These are phyloP conservation scores for Mucor velutinosus DNA, from an alignment of 371 early-diverging fungal genomes.

Conservation along the genomic window DNA sequence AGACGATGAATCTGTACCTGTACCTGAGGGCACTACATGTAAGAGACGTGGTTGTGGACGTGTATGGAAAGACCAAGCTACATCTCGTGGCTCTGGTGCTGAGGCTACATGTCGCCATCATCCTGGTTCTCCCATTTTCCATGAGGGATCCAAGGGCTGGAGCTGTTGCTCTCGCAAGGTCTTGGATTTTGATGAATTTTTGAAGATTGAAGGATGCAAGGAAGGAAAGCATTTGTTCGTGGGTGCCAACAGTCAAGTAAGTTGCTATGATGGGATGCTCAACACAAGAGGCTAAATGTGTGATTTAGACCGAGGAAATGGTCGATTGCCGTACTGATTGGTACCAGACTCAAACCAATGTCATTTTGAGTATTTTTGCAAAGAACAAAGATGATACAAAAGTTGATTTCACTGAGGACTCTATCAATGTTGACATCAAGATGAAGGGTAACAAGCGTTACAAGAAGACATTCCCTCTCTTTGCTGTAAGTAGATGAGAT, in stretches of 20 bases:
- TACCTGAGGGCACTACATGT: constrained; percentile 81
- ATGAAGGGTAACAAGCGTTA: constrained; percentile 67
- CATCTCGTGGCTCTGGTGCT: constrained; percentile 58
- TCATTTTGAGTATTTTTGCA: constrained; percentile 90
- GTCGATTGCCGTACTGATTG: constrained; percentile 89
- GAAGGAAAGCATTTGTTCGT: constrained; percentile 86
- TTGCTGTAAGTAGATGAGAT: constrained; percentile 35
- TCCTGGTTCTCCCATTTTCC: constrained; percentile 88
- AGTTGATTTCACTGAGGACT: constrained; percentile 57
- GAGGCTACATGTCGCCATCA: constrained; percentile 82
- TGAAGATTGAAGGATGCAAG: constrained; percentile 91
- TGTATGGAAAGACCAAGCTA: constrained; percentile 62
- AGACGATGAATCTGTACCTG: constrained; percentile 65
- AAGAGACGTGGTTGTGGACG: constrained; percentile 83
- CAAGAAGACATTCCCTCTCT: constrained; percentile 61
- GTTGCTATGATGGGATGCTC: not conserved
- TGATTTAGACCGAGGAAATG: constrained; percentile 44
- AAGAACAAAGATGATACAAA: constrained; percentile 79
- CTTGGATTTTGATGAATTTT: constrained; percentile 96
- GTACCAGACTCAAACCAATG: constrained; percentile 87
- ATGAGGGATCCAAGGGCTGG: constrained; percentile 95
- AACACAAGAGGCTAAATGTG: not conserved
- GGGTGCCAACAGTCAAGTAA: constrained; percentile 37
- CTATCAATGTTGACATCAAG: constrained; percentile 47
- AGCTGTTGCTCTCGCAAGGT: constrained; percentile 86